Percentiles rank a stretch among this genome's conserved stretches.
These are phyloP conservation scores for Neonectria coccinea DNA, from an alignment of 2,329 filamentous ascomycete genomes.

Conservation along the genomic window DNA sequence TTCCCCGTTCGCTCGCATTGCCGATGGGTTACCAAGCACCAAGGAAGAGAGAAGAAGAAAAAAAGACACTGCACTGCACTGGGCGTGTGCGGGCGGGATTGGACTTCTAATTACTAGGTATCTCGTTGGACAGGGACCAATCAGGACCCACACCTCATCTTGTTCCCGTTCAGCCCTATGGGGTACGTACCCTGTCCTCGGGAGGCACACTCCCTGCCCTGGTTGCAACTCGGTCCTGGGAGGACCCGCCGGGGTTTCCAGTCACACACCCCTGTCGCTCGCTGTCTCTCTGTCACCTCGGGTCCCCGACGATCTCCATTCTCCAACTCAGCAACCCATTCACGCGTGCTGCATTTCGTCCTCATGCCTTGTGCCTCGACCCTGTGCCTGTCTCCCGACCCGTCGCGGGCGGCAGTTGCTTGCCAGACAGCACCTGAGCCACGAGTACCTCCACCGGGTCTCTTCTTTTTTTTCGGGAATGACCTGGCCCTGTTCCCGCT, in stretches of 20 bases:
- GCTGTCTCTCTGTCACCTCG: not conserved
- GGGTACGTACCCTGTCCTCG: constrained; percentile 14
- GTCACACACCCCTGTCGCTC: constrained; percentile 3
- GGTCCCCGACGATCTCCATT: constrained; percentile 8
- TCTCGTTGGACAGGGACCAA: constrained; percentile 27
- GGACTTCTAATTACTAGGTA: constrained; percentile 19
- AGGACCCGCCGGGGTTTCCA: constrained; percentile 15
- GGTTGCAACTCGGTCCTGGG: constrained; percentile 19
- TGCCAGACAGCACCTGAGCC: not conserved
- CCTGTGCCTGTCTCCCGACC: constrained; percentile 1
- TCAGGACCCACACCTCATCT: constrained; percentile 34
- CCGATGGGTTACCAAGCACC: not conserved
- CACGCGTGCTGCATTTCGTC: not conserved
- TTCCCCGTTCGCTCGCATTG: not conserved
- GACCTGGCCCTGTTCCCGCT: not conserved
- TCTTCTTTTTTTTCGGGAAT: not conserved
- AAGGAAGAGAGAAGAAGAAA: not conserved
- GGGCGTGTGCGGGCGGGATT: not conserved
- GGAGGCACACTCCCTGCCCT: constrained; percentile 8
- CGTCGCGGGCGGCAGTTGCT: not conserved
- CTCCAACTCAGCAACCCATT: constrained; percentile 9
- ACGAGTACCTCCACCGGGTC: not conserved
- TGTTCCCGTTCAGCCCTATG: constrained; percentile 44
- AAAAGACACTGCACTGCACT: not conserved
- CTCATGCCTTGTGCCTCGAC: not conserved